These are phyloP conservation scores for Nicotiana otophora DNA, from an alignment of 257 asterid genomes.

Conservation along the genomic window DNA sequence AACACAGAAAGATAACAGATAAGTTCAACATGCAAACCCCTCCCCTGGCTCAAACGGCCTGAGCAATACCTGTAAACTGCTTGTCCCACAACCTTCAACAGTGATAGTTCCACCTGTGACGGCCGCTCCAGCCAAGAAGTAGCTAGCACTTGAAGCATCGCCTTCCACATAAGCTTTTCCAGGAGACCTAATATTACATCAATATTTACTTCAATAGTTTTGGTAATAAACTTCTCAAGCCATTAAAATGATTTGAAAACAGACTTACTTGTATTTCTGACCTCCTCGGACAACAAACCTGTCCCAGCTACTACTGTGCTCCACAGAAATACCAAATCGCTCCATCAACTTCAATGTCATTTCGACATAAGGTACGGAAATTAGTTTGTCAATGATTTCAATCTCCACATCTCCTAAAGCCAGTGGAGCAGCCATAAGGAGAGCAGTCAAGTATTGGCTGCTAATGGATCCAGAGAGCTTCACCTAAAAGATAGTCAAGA, in stretches of 20 bases:
- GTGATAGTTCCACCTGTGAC: constrained; percentile 85
- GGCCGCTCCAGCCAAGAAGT: constrained; percentile 99
- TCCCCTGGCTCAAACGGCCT: neutral
- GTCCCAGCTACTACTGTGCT: constrained; percentile 85
- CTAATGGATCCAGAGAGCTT: constrained; percentile 91
- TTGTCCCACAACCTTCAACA: constrained; percentile 96
- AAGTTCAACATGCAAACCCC: neutral
- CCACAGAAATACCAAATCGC: constrained; percentile 80
- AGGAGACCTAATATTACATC: constrained; percentile 56
- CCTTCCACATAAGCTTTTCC: constrained; percentile 97
- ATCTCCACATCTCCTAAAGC: constrained; percentile 90
- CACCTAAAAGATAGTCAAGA: constrained; percentile 43
- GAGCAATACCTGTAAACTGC: constrained; percentile 81
- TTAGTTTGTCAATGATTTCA: constrained; percentile 80
- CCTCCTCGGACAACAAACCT: constrained; percentile 75
- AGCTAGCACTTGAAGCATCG: constrained; percentile 99
- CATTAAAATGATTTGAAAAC: neutral
- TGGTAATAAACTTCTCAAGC: neutral
- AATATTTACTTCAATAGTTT: neutral
- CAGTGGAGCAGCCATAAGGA: constrained; percentile 94
- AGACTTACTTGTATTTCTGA: constrained; percentile 78
- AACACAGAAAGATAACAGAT: neutral
- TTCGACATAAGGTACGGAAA: constrained; percentile 93
- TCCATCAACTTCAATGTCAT: constrained; percentile 97
- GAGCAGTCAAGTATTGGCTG: constrained; percentile 94